Evolutionary conservation across 352 stramenopile genomes (phyloP).

Genomic region (Paralagenidium karlingii): DNA sequence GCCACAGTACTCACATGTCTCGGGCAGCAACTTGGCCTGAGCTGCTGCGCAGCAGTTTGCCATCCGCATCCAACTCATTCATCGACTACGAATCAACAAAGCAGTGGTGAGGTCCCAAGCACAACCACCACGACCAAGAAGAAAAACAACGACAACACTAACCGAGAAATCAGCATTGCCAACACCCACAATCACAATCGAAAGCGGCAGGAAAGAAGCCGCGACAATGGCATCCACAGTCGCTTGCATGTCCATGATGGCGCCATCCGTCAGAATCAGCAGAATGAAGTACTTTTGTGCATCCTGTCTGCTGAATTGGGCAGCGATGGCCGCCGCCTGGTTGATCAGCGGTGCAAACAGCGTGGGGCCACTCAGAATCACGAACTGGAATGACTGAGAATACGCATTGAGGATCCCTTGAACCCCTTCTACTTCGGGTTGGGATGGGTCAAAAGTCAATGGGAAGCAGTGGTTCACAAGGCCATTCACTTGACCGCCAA

Average conservation of each 20-base stretch:
- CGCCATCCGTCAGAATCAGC: slow-evolving; percentile 57
- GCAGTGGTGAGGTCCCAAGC: no score
- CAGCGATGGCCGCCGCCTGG: slow-evolving; percentile 48
- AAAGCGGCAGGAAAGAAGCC: slow-evolving; percentile 51
- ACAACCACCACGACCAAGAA: no score
- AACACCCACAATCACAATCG: slow-evolving; percentile 74
- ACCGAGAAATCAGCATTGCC: slow-evolving; percentile 57
- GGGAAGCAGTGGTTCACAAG: slow-evolving; percentile 55
- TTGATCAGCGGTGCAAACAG: slow-evolving; percentile 65
- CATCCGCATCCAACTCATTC: slow-evolving; percentile 42
- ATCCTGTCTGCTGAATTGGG: slow-evolving; percentile 25
- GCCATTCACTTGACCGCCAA: slow-evolving; percentile 57
- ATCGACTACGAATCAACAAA: no score
- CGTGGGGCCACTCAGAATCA: slow-evolving; percentile 62
- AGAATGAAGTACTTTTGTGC: slow-evolving; percentile 68
- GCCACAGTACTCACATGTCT: slow-evolving; percentile 62
- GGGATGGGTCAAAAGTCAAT: slow-evolving; percentile 45
- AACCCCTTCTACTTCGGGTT: slow-evolving; percentile 52
- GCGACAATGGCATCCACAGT: slow-evolving; percentile 60
- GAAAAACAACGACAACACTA: no score
- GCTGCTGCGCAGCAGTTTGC: slow-evolving; percentile 34
- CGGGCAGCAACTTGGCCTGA: slow-evolving; percentile 19
- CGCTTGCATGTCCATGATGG: slow-evolving; percentile 66
- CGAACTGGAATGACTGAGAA: slow-evolving; percentile 42
- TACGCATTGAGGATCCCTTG: slow-evolving; percentile 47